phyloP scores from a whole-genome alignment of 805 yeast species.

The Candida silvicultrix region DNA sequence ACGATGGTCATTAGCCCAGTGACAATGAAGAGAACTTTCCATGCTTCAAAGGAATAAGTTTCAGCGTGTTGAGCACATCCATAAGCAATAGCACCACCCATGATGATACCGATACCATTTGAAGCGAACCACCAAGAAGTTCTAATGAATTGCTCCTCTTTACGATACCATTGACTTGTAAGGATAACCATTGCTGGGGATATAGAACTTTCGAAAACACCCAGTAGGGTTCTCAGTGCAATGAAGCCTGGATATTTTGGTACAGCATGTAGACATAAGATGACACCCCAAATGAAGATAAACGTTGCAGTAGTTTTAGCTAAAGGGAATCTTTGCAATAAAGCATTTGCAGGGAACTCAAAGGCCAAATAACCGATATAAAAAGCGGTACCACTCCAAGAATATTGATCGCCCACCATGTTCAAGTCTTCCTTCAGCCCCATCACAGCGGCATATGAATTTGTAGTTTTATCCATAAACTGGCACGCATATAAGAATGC shows the following conservation, averaged over 20 bases:
- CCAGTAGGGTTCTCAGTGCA: slow-evolving; percentile 40
- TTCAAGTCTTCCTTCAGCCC: slow-evolving; percentile 32
- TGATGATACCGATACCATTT: slow-evolving; percentile 30
- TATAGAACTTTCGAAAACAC: slow-evolving; percentile 40
- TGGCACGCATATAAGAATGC: slow-evolving; percentile 29
- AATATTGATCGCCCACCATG: slow-evolving; percentile 35
- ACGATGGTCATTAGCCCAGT: slow-evolving; percentile 47
- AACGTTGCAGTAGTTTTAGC: slow-evolving; percentile 33
- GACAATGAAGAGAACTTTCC: slow-evolving; percentile 48
- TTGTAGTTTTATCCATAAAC: slow-evolving; percentile 36
- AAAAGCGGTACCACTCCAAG: slow-evolving; percentile 44
- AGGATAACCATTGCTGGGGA: slow-evolving; percentile 21
- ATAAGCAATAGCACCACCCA: slow-evolving; percentile 42
- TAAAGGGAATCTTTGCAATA: slow-evolving; percentile 45
- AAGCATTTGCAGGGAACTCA: slow-evolving; percentile 37
- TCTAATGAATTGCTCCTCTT: slow-evolving; percentile 25
- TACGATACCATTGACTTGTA: slow-evolving; percentile 12
- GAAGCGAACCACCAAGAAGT: slow-evolving; percentile 25
- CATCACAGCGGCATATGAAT: slow-evolving; percentile 37
- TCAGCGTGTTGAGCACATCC: slow-evolving; percentile 28
- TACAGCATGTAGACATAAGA: slow-evolving; percentile 36
- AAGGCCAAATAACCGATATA: slow-evolving; percentile 49
- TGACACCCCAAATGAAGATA: slow-evolving; percentile 41
- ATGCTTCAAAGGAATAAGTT: slow-evolving; percentile 33
- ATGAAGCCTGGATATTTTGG: slow-evolving; percentile 38